These are phyloP conservation scores for Zostera marina DNA, from an alignment of 116 monocot genomes.

Conservation along the genomic window DNA sequence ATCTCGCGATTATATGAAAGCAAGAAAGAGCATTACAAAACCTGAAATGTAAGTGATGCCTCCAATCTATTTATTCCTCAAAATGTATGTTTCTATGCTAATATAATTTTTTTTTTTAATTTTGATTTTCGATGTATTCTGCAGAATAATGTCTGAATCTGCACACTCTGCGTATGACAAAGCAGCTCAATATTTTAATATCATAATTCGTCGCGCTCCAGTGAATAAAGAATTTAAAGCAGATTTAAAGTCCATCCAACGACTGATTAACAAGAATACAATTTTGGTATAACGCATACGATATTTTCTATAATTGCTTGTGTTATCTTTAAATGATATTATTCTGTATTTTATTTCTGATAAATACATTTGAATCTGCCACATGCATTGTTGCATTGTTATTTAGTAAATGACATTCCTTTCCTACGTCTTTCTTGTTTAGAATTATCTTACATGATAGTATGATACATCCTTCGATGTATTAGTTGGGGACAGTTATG, in stretches of 20 bases:
- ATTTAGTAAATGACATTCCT: no score
- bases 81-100: neutral
- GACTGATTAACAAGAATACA: constrained; percentile 74
- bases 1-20: constrained; percentile 91
- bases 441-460: no score
- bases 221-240: constrained; percentile 84
- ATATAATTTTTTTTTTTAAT: neutral
- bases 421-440: no score
- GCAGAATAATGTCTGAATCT: constrained; percentile 90
- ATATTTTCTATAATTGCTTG: constrained; percentile 1
- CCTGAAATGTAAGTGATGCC: constrained; percentile 75
- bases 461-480: no score
- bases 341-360: no score
- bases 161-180: constrained; percentile 99
- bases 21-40: constrained; percentile 64
- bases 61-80: neutral
- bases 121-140: constrained; percentile 3
- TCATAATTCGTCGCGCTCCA: constrained; percentile 69
- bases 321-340: neutral
- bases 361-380: no score
- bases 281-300: constrained; percentile 78
- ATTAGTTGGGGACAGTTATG: no score
- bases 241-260: constrained; percentile 59
- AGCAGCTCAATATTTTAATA: constrained; percentile 93
- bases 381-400: no score